phyloP scores from a whole-genome alignment of 2,329 filamentous ascomycete species.

The Botryosphaeria dothidea region DNA sequence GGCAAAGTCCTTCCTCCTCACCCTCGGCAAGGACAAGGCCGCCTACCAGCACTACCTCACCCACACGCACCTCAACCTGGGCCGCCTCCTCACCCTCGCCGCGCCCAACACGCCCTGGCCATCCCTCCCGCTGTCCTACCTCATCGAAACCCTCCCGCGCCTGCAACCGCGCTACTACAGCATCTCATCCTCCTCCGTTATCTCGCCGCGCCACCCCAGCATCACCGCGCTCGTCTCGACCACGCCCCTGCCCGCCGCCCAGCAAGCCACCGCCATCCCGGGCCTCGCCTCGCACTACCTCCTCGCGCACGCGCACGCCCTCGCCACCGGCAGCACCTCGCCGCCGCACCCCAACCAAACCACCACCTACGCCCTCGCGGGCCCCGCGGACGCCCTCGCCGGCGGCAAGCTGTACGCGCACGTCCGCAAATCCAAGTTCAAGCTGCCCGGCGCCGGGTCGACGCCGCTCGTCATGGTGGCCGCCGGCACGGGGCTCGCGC shows the following conservation, averaged over 20 bases:
- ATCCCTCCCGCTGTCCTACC: slow-evolving; percentile 33
- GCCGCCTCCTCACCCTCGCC: slow-evolving; percentile 37
- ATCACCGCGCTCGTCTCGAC: slow-evolving; percentile 44
- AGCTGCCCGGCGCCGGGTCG: slow-evolving; percentile 47
- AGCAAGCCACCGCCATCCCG: slow-evolving; percentile 26
- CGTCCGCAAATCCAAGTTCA: slow-evolving; percentile 48
- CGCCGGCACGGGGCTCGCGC: slow-evolving; percentile 43
- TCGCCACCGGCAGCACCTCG: slow-evolving; percentile 22
- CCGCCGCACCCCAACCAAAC: slow-evolving; percentile 26
- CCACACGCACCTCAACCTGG: slow-evolving; percentile 39
- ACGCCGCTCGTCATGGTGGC: slow-evolving; percentile 44
- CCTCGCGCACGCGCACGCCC: slow-evolving; percentile 27
- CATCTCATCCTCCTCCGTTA: slow-evolving; percentile 40
- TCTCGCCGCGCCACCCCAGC: slow-evolving; percentile 35
- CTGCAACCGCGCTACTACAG: slow-evolving; percentile 36
- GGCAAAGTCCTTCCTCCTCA: slow-evolving; percentile 33
- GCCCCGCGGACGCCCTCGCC: slow-evolving; percentile 23
- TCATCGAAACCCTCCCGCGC: slow-evolving; percentile 31
- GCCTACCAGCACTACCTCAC: slow-evolving; percentile 34
- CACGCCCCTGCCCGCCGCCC: slow-evolving; percentile 29
- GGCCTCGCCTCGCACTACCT: slow-evolving; percentile 45
- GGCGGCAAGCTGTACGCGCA: slow-evolving; percentile 39
- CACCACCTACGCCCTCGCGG: slow-evolving; percentile 27
- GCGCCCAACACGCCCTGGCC: slow-evolving; percentile 31
- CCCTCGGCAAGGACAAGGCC: slow-evolving; percentile 35